Evolutionary conservation across 192 early-diverging fungal species (phyloP).

Genomic region (Coemansia reversa): DNA sequence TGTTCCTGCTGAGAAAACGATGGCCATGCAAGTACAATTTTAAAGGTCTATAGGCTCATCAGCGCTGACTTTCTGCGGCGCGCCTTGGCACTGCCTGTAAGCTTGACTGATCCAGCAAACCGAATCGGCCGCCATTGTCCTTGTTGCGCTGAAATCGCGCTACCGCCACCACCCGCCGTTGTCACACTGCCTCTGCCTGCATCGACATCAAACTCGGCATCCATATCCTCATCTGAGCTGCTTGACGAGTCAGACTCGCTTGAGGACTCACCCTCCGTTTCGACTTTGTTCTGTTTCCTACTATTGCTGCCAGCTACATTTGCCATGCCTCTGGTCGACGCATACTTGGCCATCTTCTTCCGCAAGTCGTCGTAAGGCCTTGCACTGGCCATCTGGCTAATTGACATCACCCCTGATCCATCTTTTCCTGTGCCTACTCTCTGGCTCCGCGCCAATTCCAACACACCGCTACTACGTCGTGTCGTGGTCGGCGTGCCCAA

Average conservation of each 20-base stretch:
- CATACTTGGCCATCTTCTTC: constrained; percentile 37
- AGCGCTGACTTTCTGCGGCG: constrained; percentile 41
- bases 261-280: constrained; percentile 9
- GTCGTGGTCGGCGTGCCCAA: constrained; percentile 22
- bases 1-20: background rate
- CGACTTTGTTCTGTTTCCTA: background rate
- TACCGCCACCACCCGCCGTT: background rate
- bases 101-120: constrained; percentile 37
- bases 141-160: background rate
- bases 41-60: constrained; percentile 15
- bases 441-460: constrained; percentile 30
- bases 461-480: constrained; percentile 12
- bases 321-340: constrained; percentile 5
- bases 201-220: background rate
- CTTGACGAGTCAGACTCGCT: constrained; percentile 13
- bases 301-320: background rate
- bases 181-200: background rate
- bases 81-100: constrained; percentile 29
- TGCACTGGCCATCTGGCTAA: constrained; percentile 40
- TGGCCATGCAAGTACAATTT: background rate
- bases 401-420: constrained; percentile 29
- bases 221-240: constrained; percentile 4
- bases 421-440: constrained; percentile 19
- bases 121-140: constrained; percentile 25
- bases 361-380: constrained; percentile 47